Evolutionary conservation across 2,329 filamentous ascomycete genomes (phyloP).

Genomic region (Penicillium sp.): DNA sequence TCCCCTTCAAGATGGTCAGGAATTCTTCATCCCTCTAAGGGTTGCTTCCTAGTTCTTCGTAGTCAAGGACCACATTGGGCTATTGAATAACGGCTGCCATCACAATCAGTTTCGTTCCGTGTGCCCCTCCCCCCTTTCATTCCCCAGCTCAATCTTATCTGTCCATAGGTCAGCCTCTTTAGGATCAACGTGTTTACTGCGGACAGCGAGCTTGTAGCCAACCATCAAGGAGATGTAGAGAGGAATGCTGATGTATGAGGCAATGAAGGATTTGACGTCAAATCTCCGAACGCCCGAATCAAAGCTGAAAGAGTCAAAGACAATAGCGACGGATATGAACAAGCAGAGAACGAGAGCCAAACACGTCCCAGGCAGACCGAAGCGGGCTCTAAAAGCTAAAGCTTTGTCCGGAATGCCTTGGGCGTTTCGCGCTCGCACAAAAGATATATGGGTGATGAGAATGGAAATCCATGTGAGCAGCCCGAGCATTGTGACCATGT

Average conservation of each 20-base stretch:
- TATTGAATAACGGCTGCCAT: neutral
- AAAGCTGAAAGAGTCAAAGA: constrained; percentile 66
- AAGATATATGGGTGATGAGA: constrained; percentile 64
- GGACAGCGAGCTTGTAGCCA: constrained; percentile 61
- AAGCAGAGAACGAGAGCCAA: constrained; percentile 66
- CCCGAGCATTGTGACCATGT: constrained; percentile 65
- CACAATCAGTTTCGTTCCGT: neutral
- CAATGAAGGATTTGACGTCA: constrained; percentile 71
- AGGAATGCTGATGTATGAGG: constrained; percentile 72
- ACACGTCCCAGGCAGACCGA: constrained; percentile 67
- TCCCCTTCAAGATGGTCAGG: neutral
- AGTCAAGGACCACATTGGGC: neutral
- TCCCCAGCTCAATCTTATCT: neutral
- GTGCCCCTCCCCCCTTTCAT: neutral
- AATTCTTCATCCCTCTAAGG: neutral
- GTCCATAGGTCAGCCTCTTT: constrained; percentile 65
- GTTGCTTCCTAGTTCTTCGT: no score
- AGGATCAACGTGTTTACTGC: constrained; percentile 54
- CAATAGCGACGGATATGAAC: constrained; percentile 75
- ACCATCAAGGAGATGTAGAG: constrained; percentile 67
- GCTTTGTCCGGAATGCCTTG: constrained; percentile 56
- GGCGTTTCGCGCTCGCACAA: constrained; percentile 59
- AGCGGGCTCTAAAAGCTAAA: constrained; percentile 65
- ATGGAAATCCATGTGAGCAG: constrained; percentile 66
- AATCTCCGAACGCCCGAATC: constrained; percentile 51